Conservation (phyloP, 257 asterid genomes). For the Jaltomata sinuosa region DNA sequence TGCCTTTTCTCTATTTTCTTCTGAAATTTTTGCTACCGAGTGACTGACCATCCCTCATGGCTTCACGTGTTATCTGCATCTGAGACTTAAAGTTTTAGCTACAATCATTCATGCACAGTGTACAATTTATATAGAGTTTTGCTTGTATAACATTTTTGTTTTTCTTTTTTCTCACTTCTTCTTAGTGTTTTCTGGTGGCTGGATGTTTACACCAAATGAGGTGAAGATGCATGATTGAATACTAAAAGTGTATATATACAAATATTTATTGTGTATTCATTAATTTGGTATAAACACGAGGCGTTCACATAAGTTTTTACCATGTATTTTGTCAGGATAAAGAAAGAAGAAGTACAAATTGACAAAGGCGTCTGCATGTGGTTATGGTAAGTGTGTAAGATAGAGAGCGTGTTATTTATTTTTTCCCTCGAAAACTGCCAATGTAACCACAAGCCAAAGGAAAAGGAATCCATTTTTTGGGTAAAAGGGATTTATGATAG, state of each 20-base stretch:
- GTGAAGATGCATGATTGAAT: not conserved
- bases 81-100: not conserved
- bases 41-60: constrained; percentile 47
- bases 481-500: constrained; percentile 29
- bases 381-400: constrained; percentile 1
- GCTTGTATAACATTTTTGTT: not conserved
- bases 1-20: not conserved
- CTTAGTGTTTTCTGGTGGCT: too few species aligned
- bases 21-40: not conserved
- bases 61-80: constrained; percentile 68
- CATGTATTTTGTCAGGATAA: not conserved
- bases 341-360: not conserved
- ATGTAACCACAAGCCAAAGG: not conserved
- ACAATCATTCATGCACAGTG: not conserved
- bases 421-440: constrained; percentile 29
- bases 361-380: constrained; percentile 5
- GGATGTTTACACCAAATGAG: not conserved
- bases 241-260: not conserved
- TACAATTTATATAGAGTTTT: not conserved
- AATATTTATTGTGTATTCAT: not conserved
- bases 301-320: too few species aligned
- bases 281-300: not conserved
- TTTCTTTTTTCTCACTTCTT: not conserved
- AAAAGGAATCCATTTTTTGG: constrained; percentile 39
- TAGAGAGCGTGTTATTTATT: not conserved